These are phyloP conservation scores for Papiliotrema laurentii DNA, from an alignment of 1,284 basidiomycete species.

Conservation along the genomic window DNA sequence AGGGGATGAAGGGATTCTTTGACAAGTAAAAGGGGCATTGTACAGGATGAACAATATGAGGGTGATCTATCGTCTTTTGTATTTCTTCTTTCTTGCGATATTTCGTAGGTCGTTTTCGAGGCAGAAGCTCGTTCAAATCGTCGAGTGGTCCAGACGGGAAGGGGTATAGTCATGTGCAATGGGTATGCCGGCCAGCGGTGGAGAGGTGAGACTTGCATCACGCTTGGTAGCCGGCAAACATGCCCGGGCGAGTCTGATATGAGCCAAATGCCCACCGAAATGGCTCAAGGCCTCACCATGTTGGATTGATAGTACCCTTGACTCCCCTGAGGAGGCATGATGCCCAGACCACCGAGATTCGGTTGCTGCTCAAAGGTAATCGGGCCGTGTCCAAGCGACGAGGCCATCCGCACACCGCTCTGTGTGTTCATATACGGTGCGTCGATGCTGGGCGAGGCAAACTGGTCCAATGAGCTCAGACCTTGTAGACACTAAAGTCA, in stretches of 20 bases:
- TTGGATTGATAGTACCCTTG: conserved; percentile 15
- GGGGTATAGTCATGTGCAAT: no score
- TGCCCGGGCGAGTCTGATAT: not conserved
- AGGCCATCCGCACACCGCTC: conserved; percentile 23
- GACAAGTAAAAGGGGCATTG: not conserved
- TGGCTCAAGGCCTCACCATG: conserved; percentile 4
- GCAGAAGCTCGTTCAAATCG: no score
- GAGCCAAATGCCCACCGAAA: not conserved
- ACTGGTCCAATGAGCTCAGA: conserved; percentile 18
- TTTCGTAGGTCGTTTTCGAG: no score
- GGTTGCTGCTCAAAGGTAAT: conserved; percentile 41
- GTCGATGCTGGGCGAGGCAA: conserved; percentile 41
- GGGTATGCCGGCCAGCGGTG: no score
- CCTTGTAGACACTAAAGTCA: not conserved
- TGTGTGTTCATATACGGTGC: conserved; percentile 29
- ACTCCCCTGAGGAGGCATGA: conserved; percentile 17
- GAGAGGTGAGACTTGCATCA: no score
- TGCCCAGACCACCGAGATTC: conserved; percentile 44
- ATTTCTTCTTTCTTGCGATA: no score
- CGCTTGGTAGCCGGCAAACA: not conserved
- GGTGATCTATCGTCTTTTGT: not conserved
- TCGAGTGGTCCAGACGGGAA: no score
- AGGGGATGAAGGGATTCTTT: no score
- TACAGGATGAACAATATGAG: not conserved
- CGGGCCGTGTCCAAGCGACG: conserved; percentile 22